phyloP scores from a whole-genome alignment of 805 yeast genomes.

The Suhomyces pyralidae region DNA sequence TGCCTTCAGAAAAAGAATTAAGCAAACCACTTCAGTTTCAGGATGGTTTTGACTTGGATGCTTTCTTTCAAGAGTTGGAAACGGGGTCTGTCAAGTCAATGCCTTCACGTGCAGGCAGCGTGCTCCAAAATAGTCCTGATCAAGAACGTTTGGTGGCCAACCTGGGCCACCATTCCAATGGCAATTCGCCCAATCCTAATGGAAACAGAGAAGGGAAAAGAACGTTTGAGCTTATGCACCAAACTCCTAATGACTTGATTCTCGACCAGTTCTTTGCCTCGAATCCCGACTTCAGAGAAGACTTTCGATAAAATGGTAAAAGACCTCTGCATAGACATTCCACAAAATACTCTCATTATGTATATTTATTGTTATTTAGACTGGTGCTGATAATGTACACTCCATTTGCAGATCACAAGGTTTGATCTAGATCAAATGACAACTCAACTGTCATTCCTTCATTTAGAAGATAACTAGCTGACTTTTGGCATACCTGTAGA shows the following conservation, averaged over 20 bases:
- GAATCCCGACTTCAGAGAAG: not conserved
- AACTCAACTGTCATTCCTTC: too few species aligned
- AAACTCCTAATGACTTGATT: conserved; percentile 60
- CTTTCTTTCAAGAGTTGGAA: conserved; percentile 49
- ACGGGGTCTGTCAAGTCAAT: conserved; percentile 20
- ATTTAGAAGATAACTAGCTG: too few species aligned
- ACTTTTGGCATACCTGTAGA: too few species aligned
- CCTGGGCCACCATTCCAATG: conserved; percentile 4
- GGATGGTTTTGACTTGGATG: conserved; percentile 28
- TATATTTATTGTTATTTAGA: not conserved
- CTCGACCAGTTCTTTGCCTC: conserved; percentile 63
- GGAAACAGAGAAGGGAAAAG: conserved; percentile 47
- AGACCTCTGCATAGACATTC: too few species aligned
- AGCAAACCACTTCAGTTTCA: not conserved
- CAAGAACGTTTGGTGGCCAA: not conserved
- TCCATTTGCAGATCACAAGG: not conserved
- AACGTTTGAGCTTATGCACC: conserved; percentile 59
- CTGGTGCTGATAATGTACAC: not conserved
- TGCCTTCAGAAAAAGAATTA: not conserved
- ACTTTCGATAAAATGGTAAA: too few species aligned
- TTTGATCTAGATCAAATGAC: too few species aligned
- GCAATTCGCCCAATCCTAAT: conserved; percentile 15
- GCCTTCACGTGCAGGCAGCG: not conserved
- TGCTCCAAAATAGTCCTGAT: conserved; percentile 1
- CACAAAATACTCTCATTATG: not conserved